A percentile compares a stretch with the other conserved stretches of the same genome.
Conservation (phyloP, 2,329 filamentous ascomycete genomes). For the Sphaerostilbella broomeana region DNA sequence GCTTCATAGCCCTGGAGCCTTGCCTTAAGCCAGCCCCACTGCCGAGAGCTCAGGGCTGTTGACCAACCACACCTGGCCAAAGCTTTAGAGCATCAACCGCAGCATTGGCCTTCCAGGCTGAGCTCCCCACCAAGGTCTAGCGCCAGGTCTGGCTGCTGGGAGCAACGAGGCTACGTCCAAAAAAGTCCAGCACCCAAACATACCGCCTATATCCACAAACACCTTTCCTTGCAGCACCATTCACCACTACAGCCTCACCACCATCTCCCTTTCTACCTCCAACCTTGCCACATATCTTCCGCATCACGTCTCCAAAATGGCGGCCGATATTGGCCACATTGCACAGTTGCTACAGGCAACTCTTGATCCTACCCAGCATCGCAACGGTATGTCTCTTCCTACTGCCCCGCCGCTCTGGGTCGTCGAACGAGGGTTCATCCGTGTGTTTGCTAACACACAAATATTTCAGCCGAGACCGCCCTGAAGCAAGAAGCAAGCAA, state of each 20-base stretch:
- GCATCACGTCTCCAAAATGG: slow-evolving; percentile 39
- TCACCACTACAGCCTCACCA: slow-evolving; percentile 1
- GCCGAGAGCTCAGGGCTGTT: too few species aligned
- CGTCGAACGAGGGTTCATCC: slow-evolving; percentile 16
- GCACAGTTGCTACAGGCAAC: slow-evolving; percentile 85
- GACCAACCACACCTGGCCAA: too few species aligned
- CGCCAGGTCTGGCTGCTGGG: slow-evolving; percentile 2
- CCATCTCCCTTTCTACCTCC: slow-evolving; percentile 2
- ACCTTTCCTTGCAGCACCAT: slow-evolving; percentile 9
- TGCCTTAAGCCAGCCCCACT: too few species aligned
- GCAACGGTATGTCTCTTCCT: slow-evolving; percentile 61
- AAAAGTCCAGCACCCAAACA: slow-evolving; percentile 12
- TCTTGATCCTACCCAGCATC: slow-evolving; percentile 78
- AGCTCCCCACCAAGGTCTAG: slow-evolving; percentile 12
- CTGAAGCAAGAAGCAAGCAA: slow-evolving; percentile 75
- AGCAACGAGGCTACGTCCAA: slow-evolving; percentile 10
- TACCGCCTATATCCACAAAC: slow-evolving; percentile 16
- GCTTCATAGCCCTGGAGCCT: too few species aligned
- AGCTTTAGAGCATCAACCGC: too few species aligned
- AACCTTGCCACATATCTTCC: background rate
- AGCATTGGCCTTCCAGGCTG: background rate
- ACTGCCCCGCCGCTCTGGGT: slow-evolving; percentile 7
- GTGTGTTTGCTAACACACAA: slow-evolving; percentile 32
- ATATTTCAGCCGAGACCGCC: slow-evolving; percentile 64
- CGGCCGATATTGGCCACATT: slow-evolving; percentile 52